These are phyloP conservation scores for Colletotrichum liriopes DNA, from an alignment of 2,329 filamentous ascomycete genomes.

Conservation along the genomic window DNA sequence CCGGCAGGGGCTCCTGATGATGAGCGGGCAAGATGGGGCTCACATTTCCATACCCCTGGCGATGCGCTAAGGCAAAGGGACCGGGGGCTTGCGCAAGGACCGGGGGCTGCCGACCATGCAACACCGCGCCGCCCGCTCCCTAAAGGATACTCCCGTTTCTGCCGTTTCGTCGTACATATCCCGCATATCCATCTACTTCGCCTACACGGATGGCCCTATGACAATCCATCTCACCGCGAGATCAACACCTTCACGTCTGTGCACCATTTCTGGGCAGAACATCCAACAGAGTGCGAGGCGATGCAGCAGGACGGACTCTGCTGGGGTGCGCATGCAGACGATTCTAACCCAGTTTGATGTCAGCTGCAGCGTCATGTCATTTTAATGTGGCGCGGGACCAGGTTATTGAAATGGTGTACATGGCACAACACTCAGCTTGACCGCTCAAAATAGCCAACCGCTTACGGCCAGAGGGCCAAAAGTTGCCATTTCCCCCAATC, in stretches of 20 bases:
- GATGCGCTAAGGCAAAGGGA: conserved; percentile 32
- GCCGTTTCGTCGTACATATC: conserved; percentile 41
- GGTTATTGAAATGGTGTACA: conserved; percentile 5
- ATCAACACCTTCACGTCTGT: conserved; percentile 23
- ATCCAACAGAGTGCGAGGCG: conserved; percentile 14
- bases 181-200: conserved; percentile 39
- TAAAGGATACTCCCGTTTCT: conserved; percentile 45
- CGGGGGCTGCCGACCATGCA: conserved; percentile 41
- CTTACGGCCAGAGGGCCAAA: conserved; percentile 3
- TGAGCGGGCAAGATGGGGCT: conserved; percentile 7
- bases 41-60: conserved; percentile 13
- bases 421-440: conserved; percentile 30
- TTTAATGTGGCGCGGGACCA: conserved; percentile 20
- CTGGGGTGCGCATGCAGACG: conserved; percentile 14
- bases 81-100: conserved; percentile 38
- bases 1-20: conserved; percentile 9
- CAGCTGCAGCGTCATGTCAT: conserved; percentile 37
- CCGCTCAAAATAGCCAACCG: conserved; percentile 13
- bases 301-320: conserved; percentile 21
- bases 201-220: conserved; percentile 32
- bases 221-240: conserved; percentile 25
- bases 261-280: conserved; percentile 11
- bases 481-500: background rate
- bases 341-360: conserved; percentile 34
- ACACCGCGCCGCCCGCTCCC: conserved; percentile 43